phyloP scores from a whole-genome alignment of 176 grass and related monocot species.

The Zoysia japonica region DNA sequence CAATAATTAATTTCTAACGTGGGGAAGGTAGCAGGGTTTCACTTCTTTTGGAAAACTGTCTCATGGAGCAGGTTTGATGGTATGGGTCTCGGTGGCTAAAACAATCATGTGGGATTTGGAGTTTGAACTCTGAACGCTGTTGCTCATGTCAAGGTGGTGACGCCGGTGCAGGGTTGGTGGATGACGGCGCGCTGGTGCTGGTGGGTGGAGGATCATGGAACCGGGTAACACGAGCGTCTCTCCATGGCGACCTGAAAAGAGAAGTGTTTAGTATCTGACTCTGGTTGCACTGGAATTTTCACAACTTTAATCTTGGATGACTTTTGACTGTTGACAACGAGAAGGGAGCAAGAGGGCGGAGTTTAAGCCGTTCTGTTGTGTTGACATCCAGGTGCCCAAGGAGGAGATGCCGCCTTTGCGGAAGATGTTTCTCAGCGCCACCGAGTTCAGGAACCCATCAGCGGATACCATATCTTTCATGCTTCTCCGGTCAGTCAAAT shows the following conservation, averaged over 20 bases:
- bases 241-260: slow-evolving; percentile 27
- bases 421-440: not conserved
- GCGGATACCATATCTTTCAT: not conserved
- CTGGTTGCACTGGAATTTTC: not conserved
- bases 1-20: not conserved
- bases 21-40: not conserved
- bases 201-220: slow-evolving; percentile 51
- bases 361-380: slow-evolving; percentile 27
- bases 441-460: not conserved
- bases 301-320: slow-evolving; percentile 10
- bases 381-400: slow-evolving; percentile 23
- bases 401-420: not conserved
- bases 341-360: not conserved
- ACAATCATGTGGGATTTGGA: slow-evolving; percentile 34
- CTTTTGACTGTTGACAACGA: slow-evolving; percentile 39
- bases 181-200: not conserved
- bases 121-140: not conserved
- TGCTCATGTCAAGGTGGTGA: slow-evolving; percentile 27
- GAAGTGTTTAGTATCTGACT: not conserved
- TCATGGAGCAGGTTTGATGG: slow-evolving; percentile 27
- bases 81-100: not conserved
- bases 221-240: slow-evolving; percentile 28
- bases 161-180: slow-evolving; percentile 38
- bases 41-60: not conserved
- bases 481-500: slow-evolving; percentile 18